Percentiles rank a stretch among this genome's conserved stretches.
These are phyloP conservation scores for Beauveria sp. DNA, from an alignment of 2,329 filamentous ascomycete species.

Conservation along the genomic window DNA sequence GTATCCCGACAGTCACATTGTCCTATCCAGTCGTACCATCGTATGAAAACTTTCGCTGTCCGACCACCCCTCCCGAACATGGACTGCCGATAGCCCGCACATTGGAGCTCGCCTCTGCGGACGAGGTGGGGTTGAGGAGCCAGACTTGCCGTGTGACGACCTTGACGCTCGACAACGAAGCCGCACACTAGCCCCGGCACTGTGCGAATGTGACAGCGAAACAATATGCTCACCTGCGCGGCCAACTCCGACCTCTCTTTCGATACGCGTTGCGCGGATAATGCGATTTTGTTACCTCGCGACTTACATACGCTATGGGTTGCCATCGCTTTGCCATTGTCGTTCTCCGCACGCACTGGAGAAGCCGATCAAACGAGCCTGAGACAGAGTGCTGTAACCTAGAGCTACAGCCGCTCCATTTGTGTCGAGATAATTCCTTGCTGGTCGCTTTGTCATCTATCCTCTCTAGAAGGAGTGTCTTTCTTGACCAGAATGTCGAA, in stretches of 20 bases:
- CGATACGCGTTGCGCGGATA: constrained; percentile 6
- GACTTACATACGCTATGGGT: constrained; percentile 10
- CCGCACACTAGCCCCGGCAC: constrained; percentile 7
- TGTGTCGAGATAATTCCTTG: no score
- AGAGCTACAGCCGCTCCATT: no score
- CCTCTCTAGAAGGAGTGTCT: no score
- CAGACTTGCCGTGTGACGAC: constrained; percentile 7
- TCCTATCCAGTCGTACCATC: background rate
- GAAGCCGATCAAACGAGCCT: constrained; percentile 1
- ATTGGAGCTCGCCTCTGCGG: constrained; percentile 1
- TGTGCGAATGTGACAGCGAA: constrained; percentile 11
- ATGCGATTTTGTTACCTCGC: constrained; percentile 8
- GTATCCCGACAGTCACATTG: no score
- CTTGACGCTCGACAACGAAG: constrained; percentile 1
- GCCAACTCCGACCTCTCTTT: constrained; percentile 8
- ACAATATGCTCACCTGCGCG: constrained; percentile 9
- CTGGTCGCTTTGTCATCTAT: no score
- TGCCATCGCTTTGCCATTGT: constrained; percentile 7
- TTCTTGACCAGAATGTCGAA: no score
- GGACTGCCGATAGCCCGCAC: background rate
- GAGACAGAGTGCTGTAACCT: background rate
- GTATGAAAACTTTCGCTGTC: background rate
- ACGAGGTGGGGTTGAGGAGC: constrained; percentile 7
- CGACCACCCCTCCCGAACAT: background rate
- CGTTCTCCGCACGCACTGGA: background rate